phyloP scores from a whole-genome alignment of 352 stramenopile species.

The Achlya hypogyna region DNA sequence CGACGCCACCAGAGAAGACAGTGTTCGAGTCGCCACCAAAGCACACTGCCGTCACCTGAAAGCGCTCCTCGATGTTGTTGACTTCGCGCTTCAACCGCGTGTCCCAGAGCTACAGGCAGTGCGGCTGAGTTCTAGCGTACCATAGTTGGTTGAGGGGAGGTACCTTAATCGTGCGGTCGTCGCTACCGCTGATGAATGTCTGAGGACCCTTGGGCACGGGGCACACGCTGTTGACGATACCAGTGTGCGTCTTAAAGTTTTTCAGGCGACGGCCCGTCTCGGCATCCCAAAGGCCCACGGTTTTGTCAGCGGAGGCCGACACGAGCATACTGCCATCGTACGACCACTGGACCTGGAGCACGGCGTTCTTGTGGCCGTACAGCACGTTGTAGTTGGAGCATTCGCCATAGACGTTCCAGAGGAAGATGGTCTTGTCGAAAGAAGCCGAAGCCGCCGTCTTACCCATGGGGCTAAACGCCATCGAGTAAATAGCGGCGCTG shows the following conservation, averaged over 20 bases:
- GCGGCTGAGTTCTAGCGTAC: not conserved
- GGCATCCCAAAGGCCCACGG: constrained; percentile 77
- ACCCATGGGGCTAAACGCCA: constrained; percentile 71
- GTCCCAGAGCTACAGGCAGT: constrained; percentile 68
- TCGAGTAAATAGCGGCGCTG: constrained; percentile 59
- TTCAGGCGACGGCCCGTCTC: constrained; percentile 77
- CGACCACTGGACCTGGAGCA: constrained; percentile 89
- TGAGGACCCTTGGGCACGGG: constrained; percentile 70
- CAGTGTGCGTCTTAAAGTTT: constrained; percentile 73
- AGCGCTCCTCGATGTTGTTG: constrained; percentile 80
- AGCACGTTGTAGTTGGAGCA: constrained; percentile 93
- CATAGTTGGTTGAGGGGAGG: not conserved
- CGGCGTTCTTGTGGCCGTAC: constrained; percentile 92
- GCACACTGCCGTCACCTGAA: constrained; percentile 86
- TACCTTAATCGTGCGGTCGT: constrained; percentile 78
- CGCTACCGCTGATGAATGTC: constrained; percentile 82
- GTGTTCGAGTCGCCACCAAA: constrained; percentile 79
- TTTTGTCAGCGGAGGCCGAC: constrained; percentile 90
- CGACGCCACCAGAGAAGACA: constrained; percentile 87
- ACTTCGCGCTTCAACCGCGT: constrained; percentile 62
- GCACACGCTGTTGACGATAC: constrained; percentile 88
- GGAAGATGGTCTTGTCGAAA: constrained; percentile 65
- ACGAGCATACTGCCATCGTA: constrained; percentile 82
- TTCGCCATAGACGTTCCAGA: constrained; percentile 87
- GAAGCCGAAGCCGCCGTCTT: constrained; percentile 60